Evolutionary conservation across 805 yeast species (phyloP).

Genomic region (Candida corydali): DNA sequence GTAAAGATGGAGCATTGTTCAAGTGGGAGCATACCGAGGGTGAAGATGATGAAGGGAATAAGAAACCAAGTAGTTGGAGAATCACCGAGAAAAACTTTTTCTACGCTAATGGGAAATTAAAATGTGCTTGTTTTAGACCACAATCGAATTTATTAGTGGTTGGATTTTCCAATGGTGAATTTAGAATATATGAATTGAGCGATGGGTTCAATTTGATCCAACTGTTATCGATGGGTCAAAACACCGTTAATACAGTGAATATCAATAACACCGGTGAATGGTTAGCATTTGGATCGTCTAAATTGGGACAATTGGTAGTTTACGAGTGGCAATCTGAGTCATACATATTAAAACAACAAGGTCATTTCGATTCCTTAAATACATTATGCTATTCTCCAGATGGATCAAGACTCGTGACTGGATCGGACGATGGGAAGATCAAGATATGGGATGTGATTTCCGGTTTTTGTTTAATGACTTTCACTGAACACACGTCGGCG

Average conservation of each 20-base stretch:
- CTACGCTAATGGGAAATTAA: constrained; percentile 64
- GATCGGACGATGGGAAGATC: constrained; percentile 94
- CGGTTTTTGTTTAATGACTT: constrained; percentile 90
- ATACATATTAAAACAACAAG: constrained; percentile 91
- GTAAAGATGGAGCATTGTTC: constrained; percentile 92
- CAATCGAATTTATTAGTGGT: constrained; percentile 68
- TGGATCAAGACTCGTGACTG: constrained; percentile 88
- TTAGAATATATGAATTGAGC: constrained; percentile 85
- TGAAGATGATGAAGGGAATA: constrained; percentile 26
- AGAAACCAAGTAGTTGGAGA: constrained; percentile 64
- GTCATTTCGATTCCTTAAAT: constrained; percentile 90
- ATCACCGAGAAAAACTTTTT: constrained; percentile 75
- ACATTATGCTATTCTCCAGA: constrained; percentile 88
- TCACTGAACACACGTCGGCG: constrained; percentile 84
- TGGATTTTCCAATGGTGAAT: constrained; percentile 87
- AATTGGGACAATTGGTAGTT: constrained; percentile 88
- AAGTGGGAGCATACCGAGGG: constrained; percentile 78
- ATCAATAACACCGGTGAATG: constrained; percentile 89
- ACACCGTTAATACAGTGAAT: constrained; percentile 76
- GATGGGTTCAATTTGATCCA: constrained; percentile 68
- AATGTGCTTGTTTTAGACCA: constrained; percentile 82
- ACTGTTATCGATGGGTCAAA: constrained; percentile 87
- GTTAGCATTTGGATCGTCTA: constrained; percentile 91
- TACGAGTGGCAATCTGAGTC: constrained; percentile 99
- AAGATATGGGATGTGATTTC: constrained; percentile 94